These are phyloP conservation scores for Leccinum ambiguum DNA, from an alignment of 1,284 basidiomycete species.

Conservation along the genomic window DNA sequence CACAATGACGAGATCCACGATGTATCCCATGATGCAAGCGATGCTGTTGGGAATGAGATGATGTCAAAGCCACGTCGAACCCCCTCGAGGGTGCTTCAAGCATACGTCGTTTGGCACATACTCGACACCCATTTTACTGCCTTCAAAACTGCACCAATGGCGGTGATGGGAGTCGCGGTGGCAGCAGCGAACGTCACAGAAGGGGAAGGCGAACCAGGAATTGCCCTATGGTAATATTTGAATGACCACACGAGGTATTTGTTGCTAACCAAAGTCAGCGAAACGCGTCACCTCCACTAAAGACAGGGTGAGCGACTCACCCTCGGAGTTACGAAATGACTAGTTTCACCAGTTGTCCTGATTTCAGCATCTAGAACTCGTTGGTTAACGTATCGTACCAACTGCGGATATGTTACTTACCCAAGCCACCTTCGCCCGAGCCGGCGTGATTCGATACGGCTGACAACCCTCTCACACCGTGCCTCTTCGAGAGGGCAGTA, in stretches of 20 bases:
- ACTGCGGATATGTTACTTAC: constrained; percentile 39
- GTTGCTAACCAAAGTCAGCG: constrained; percentile 45
- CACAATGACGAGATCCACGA: too few relatives aligned
- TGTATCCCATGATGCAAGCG: too few relatives aligned
- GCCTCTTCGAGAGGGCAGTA: constrained; percentile 67
- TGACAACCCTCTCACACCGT: constrained; percentile 70
- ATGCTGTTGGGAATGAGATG: too few relatives aligned
- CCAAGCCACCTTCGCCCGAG: constrained; percentile 72
- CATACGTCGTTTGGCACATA: too few relatives aligned
- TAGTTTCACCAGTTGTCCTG: constrained; percentile 77
- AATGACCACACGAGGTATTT: constrained; percentile 53
- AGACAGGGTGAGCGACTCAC: constrained; percentile 36
- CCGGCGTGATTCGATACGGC: constrained; percentile 91
- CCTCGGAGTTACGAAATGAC: constrained; percentile 88
- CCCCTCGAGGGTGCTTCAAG: too few relatives aligned
- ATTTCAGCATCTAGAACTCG: constrained; percentile 55
- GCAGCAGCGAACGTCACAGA: too few relatives aligned
- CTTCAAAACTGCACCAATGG: too few relatives aligned
- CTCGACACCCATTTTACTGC: too few relatives aligned
- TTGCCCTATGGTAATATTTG: too few relatives aligned
- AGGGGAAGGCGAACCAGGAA: too few relatives aligned
- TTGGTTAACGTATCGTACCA: constrained; percentile 2
- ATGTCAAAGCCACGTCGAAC: too few relatives aligned
- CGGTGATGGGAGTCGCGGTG: too few relatives aligned
- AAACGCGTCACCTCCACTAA: not conserved